Evolutionary conservation across 495 filamentous ascomycete species (phyloP).

Genomic region (Neurospora africana): DNA sequence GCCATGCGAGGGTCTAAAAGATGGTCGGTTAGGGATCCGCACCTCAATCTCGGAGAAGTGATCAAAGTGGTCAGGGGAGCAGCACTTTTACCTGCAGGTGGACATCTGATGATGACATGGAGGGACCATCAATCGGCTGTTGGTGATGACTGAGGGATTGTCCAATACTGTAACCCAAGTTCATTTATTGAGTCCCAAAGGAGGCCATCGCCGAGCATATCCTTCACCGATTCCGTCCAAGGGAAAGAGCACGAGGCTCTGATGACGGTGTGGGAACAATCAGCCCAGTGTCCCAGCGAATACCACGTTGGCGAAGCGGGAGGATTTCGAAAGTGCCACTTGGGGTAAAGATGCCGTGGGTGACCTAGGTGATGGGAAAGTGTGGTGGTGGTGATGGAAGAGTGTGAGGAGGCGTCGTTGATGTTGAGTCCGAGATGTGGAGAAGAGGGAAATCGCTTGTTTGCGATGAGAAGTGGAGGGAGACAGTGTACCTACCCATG

Average conservation of each 20-base stretch:
- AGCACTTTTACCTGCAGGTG: neutral
- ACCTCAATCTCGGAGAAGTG: neutral
- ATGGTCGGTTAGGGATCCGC: neutral
- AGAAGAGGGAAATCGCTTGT: neutral
- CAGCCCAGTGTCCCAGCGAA: neutral
- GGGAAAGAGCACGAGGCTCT: neutral
- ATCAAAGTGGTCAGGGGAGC: neutral
- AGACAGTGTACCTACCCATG: neutral
- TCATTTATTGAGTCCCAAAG: neutral
- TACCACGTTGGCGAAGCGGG: neutral
- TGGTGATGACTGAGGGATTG: neutral
- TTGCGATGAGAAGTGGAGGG: neutral
- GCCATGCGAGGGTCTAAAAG: neutral
- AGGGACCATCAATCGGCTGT: neutral
- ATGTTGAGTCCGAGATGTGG: neutral
- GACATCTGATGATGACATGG: neutral
- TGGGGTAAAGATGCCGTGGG: neutral
- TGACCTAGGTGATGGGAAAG: neutral
- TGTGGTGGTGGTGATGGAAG: neutral
- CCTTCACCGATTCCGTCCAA: neutral
- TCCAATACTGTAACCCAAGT: neutral
- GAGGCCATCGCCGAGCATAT: neutral
- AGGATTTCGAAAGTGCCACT: neutral
- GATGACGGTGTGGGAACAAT: neutral
- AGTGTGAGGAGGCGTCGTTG: neutral